Percentiles rank a stretch among this genome's conserved stretches.
Conservation (phyloP, 2,329 filamentous ascomycete species). For the Fusarium illudens region DNA sequence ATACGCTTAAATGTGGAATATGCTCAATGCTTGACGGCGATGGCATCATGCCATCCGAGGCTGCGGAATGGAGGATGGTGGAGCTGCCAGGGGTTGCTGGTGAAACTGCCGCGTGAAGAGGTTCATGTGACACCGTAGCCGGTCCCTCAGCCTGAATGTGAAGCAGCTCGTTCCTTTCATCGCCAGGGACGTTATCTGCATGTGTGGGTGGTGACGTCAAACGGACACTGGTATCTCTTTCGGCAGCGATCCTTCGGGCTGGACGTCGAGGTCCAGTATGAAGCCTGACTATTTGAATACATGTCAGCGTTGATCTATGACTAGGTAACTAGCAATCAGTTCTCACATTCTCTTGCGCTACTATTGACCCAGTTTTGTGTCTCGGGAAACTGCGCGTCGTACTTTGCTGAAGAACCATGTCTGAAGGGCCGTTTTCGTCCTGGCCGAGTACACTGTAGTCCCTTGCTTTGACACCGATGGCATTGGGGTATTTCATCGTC, state of each 20-base stretch:
- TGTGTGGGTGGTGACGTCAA: not conserved
- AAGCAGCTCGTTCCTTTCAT: not conserved
- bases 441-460: conserved; percentile 20
- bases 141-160: not conserved
- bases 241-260: conserved; percentile 11
- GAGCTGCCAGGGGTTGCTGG: not conserved
- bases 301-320: fast-evolving
- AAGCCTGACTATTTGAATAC: conserved; percentile 10
- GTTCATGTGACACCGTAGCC: not conserved
- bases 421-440: conserved; percentile 20
- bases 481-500: conserved; percentile 14
- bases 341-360: conserved; percentile 31
- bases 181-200: fast-evolving
- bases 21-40: not conserved
- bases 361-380: conserved; percentile 35
- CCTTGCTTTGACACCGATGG: conserved; percentile 15
- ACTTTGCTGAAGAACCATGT: conserved; percentile 35
- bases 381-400: conserved; percentile 32
- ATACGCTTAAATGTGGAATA: not conserved
- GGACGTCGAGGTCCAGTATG: conserved; percentile 22
- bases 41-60: not conserved
- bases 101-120: not conserved
- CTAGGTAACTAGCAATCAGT: fast-evolving
- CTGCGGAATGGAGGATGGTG: not conserved
- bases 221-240: fast-evolving